Conservation (phyloP, 192 early-diverging fungal genomes). For the Coemansia aciculifera region DNA sequence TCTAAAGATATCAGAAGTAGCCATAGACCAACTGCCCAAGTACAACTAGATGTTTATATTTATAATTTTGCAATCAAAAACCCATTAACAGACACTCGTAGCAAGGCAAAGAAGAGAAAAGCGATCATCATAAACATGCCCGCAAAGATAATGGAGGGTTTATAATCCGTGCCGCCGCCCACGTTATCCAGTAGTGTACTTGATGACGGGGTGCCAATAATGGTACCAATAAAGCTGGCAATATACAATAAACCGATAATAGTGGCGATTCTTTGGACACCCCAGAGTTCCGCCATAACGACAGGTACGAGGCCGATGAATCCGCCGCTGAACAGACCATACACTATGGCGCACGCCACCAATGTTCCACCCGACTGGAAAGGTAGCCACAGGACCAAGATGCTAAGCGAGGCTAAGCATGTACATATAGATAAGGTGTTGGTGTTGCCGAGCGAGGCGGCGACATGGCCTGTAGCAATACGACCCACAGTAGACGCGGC, state of each 20-base stretch:
- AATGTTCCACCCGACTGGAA: conserved; percentile 47
- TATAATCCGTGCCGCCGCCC: conserved; percentile 38
- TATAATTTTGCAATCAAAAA: conserved; percentile 19
- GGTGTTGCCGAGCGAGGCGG: conserved; percentile 60
- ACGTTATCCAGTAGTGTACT: conserved; percentile 57
- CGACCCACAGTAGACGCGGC: conserved; percentile 65
- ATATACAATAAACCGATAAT: conserved; percentile 60
- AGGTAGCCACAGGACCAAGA: conserved; percentile 58
- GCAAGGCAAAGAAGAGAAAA: conserved; percentile 21
- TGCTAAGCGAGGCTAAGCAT: conserved; percentile 38
- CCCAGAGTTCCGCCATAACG: conserved; percentile 59
- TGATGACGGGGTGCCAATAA: conserved; percentile 56
- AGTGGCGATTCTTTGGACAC: conserved; percentile 57
- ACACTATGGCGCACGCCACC: conserved; percentile 54
- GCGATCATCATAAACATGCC: conserved; percentile 42
- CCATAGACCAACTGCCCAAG: conserved; percentile 5
- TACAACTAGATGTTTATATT: conserved; percentile 18
- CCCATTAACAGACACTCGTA: conserved; percentile 13
- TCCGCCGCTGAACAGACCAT: conserved; percentile 61
- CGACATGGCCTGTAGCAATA: conserved; percentile 61
- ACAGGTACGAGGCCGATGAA: conserved; percentile 57
- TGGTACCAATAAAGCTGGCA: conserved; percentile 53
- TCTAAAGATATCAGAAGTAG: background rate
- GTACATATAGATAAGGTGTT: conserved; percentile 60
- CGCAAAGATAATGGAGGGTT: conserved; percentile 38